Conservation (phyloP, 331 rosid species). For the Dryas integrifolia region DNA sequence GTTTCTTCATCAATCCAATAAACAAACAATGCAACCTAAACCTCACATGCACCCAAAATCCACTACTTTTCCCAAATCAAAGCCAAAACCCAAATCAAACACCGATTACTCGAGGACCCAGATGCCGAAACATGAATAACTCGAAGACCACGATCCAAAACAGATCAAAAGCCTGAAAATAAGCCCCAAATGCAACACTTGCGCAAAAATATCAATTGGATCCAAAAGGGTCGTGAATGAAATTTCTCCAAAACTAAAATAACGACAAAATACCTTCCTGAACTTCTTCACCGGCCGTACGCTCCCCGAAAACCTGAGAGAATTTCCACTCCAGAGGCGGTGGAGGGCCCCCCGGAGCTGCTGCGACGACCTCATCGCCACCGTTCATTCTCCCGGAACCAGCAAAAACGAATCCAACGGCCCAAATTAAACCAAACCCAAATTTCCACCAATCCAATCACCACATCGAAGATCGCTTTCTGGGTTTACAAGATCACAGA, state of each 20-base stretch:
- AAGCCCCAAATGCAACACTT: slow-evolving; percentile 59
- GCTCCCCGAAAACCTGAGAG: slow-evolving; percentile 99
- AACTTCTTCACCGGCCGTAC: slow-evolving; percentile 97
- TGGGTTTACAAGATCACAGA: slow-evolving; percentile 67
- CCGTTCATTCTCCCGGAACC: slow-evolving; percentile 59
- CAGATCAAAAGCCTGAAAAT: slow-evolving; percentile 52
- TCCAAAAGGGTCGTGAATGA: slow-evolving; percentile 37
- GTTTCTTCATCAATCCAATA: slow-evolving; percentile 27
- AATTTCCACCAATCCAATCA: slow-evolving; percentile 51
- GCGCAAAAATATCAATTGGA: slow-evolving; percentile 50
- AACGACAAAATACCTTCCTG: slow-evolving; percentile 76
- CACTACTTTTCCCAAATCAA: slow-evolving; percentile 37
- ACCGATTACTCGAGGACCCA: slow-evolving; percentile 44
- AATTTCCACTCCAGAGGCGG: slow-evolving; percentile 96
- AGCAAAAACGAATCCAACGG: slow-evolving; percentile 45
- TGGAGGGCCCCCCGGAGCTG: slow-evolving; percentile 80
- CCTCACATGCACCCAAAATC: slow-evolving; percentile 33
- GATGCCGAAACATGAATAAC: slow-evolving; percentile 23
- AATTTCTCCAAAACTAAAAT: background rate
- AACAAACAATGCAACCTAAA: slow-evolving; percentile 41
- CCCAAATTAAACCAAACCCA: slow-evolving; percentile 32
- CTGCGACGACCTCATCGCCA: slow-evolving; percentile 79
- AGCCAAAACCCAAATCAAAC: slow-evolving; percentile 39
- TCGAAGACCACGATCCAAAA: slow-evolving; percentile 49
- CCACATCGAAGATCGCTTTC: slow-evolving; percentile 72